Evolutionary conservation across 78 protist genomes (phyloP).

Genomic region (Bigelowiella natans): DNA sequence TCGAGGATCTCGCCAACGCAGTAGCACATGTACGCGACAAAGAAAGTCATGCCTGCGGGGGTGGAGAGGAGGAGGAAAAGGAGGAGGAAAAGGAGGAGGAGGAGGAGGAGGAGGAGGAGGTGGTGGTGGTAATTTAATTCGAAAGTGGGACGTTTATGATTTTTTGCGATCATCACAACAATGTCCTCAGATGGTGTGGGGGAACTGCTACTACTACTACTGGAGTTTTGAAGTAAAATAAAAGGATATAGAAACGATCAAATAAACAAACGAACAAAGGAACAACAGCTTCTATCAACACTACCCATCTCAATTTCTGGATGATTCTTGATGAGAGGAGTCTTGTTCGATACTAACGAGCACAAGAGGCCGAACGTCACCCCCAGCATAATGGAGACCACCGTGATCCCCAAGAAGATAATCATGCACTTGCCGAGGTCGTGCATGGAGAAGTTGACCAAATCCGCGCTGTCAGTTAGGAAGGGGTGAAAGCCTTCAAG

Average conservation of each 20-base stretch:
- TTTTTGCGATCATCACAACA: not conserved
- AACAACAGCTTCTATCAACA: too few species aligned
- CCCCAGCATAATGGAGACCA: not conserved
- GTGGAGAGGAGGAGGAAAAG: conserved; percentile 13
- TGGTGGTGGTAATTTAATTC: too few species aligned
- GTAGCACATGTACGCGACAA: not conserved
- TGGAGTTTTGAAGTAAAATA: not conserved
- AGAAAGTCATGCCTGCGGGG: not conserved
- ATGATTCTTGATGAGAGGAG: not conserved
- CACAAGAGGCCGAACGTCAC: not conserved
- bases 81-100: not conserved
- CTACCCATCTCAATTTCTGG: not conserved
- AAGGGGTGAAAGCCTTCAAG: not conserved
- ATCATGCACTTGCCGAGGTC: not conserved
- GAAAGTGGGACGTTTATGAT: not conserved
- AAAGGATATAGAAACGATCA: not conserved
- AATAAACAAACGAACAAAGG: too few species aligned
- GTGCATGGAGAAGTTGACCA: not conserved
- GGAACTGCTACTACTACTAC: not conserved
- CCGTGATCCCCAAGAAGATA: not conserved
- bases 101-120: not conserved
- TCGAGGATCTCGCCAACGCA: not conserved
- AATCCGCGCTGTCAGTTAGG: not conserved
- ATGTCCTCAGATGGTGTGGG: not conserved
- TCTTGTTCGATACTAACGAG: not conserved